Percentiles rank a stretch among this genome's conserved stretches.
Evolutionary conservation across 2,329 filamentous ascomycete genomes (phyloP).

Genomic region (Podosphaera fusca): DNA sequence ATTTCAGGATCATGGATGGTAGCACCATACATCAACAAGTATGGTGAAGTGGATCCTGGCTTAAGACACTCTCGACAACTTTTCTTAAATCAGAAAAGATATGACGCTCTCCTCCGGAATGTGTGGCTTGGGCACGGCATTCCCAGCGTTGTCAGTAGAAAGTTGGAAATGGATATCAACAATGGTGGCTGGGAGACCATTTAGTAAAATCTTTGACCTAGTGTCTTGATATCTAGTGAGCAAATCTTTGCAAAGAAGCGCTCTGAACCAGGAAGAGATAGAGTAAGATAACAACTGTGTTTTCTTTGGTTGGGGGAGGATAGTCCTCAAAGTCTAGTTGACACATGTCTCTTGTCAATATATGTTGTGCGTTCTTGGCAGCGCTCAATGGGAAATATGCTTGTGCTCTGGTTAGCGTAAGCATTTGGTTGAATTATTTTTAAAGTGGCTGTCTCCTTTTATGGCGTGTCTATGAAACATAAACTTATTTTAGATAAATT

Average conservation of each 20-base stretch:
- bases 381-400: no score
- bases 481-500: not conserved
- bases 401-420: no score
- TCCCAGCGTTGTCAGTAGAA: slow-evolving; percentile 70
- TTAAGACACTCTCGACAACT: slow-evolving; percentile 70
- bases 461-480: not conserved
- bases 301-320: no score
- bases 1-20: slow-evolving; percentile 61
- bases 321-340: no score
- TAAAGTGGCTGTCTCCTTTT: not conserved
- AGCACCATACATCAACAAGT: slow-evolving; percentile 85
- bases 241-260: no score
- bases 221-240: no score
- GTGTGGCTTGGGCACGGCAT: slow-evolving; percentile 74
- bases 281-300: no score
- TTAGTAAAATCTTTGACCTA: slow-evolving; percentile 3
- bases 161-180: slow-evolving; percentile 86
- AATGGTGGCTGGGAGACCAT: slow-evolving; percentile 94
- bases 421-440: not conserved
- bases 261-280: no score
- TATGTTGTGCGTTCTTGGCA: no score
- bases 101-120: slow-evolving; percentile 67
- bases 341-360: no score
- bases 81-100: slow-evolving; percentile 80
- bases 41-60: slow-evolving; percentile 87